Percentiles rank a stretch among this genome's conserved stretches.
Conservation (phyloP, 2,329 filamentous ascomycete genomes). For the Microdochium bolleyi region DNA sequence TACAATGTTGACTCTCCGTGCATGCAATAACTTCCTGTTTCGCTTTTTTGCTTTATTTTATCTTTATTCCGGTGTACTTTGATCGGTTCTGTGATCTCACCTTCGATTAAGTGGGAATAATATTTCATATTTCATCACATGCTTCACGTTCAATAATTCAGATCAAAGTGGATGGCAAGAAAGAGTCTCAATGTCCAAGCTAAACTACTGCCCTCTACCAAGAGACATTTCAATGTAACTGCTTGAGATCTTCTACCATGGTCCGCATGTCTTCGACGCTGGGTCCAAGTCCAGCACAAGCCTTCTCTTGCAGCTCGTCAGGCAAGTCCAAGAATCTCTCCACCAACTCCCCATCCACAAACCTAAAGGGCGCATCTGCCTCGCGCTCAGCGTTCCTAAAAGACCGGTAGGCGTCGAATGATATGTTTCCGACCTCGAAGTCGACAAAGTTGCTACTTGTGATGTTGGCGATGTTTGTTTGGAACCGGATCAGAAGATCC, state of each 20-base stretch:
- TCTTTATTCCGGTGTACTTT: too few species aligned
- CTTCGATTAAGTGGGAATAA: too few species aligned
- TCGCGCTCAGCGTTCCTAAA: constrained; percentile 67
- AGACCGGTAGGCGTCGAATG: constrained; percentile 74
- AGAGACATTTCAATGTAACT: constrained; percentile 40
- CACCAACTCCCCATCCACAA: constrained; percentile 87
- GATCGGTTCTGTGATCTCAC: too few species aligned
- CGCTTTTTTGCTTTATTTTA: too few species aligned
- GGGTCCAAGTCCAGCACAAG: constrained; percentile 48
- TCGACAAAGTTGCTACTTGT: neutral
- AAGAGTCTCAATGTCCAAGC: neutral
- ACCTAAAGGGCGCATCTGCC: constrained; percentile 70
- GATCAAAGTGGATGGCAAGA: neutral
- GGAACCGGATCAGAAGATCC: constrained; percentile 76
- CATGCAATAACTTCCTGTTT: too few species aligned
- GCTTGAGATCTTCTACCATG: constrained; percentile 53
- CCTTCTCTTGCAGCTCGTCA: constrained; percentile 44
- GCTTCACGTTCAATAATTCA: too few species aligned
- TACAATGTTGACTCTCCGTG: too few species aligned
- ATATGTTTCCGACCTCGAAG: constrained; percentile 48
- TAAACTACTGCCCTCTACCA: neutral
- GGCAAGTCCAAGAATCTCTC: constrained; percentile 73
- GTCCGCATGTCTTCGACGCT: constrained; percentile 56
- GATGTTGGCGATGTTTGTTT: constrained; percentile 34
- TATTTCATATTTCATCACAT: too few species aligned